Base-by-base conservation (phyloP, 2,329 filamentous ascomycete species). In the Biscogniauxia sp. region DNA sequence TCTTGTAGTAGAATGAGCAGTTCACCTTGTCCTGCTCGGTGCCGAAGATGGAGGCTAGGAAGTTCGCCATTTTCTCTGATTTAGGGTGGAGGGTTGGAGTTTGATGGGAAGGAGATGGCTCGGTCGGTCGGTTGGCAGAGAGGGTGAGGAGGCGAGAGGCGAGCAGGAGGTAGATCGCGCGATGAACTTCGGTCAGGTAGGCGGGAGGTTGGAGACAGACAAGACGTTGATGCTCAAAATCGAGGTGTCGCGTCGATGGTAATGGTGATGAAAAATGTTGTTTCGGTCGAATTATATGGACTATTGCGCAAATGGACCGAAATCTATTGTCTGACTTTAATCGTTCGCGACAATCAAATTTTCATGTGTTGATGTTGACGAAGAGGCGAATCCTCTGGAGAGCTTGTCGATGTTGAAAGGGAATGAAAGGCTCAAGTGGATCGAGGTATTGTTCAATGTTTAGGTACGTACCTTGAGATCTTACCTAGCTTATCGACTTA, bases 1-100 rank as follows among this genome's bases (percentile, higher is more conserved):
- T 99, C 83, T 99, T 99, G 90, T 97, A 93, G 88, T 99, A 99
- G 87, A 99, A 99, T 60, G 91, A 95, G 86, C 95, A 97, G 86
- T 98, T 97, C 82, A 97, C 93, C 76, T 94, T 99, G 88, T 99
- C 95, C 79, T 98, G 95, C 85, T 99, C 95, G 28, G 95, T 99
- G 74, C 95, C 95, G 84, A 99, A 99, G 81, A 99, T 99, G 76
- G 93, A 97, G 73, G 95, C 95, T 77, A 99, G 91, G 77, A 97
- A 98, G 84, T 97, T 97, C 74, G 93, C 93, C 93, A 97, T 97
- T 25, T 53, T 65, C 7, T 32, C 11, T 8, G 28, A 32, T 3
- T 32, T 32, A 5, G 11, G 28, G 6, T 32, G 28, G 28, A 9
- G 28, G 28, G 6, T 32, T 3, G 28, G 7, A 32, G 11, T 32